Evolutionary conservation across 305 asterid genomes (phyloP).

Genomic region (Fraxinus nigra): DNA sequence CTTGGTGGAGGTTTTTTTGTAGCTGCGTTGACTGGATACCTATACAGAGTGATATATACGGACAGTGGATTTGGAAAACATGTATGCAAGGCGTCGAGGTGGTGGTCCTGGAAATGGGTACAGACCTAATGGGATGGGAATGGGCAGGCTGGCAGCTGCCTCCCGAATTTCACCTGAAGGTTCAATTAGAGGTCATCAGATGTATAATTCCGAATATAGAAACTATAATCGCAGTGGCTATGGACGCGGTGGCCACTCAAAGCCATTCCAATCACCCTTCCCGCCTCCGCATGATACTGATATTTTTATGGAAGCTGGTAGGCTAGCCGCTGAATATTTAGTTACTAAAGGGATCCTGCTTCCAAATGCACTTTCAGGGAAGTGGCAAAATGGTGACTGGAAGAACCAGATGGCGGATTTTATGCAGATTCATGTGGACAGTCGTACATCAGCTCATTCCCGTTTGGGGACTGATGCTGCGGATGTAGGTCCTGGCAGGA

Average conservation of each 20-base stretch:
- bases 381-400: constrained; percentile 51
- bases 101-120: constrained; percentile 68
- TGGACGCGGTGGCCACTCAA: constrained; percentile 63
- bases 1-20: constrained; percentile 27
- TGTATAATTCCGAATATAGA: constrained; percentile 50
- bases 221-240: constrained; percentile 57
- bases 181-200: constrained; percentile 56
- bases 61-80: constrained; percentile 29
- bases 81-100: constrained; percentile 73
- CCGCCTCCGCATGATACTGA: constrained; percentile 48
- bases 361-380: constrained; percentile 71
- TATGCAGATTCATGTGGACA: constrained; percentile 35
- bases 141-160: constrained; percentile 43
- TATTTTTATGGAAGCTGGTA: constrained; percentile 88
- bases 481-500: constrained; percentile 51
- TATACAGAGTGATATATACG: constrained; percentile 3
- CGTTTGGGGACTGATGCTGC: constrained; percentile 50
- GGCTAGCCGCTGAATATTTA: constrained; percentile 82
- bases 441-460: constrained; percentile 57
- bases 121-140: constrained; percentile 63
- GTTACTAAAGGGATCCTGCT: constrained; percentile 77
- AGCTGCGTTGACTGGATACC: constrained; percentile 6
- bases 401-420: constrained; percentile 42
- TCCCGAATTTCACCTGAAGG: constrained; percentile 66
- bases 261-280: constrained; percentile 50